phyloP scores from a whole-genome alignment of 768 basidiomycete genomes.

The Tricholoma saponaceum region DNA sequence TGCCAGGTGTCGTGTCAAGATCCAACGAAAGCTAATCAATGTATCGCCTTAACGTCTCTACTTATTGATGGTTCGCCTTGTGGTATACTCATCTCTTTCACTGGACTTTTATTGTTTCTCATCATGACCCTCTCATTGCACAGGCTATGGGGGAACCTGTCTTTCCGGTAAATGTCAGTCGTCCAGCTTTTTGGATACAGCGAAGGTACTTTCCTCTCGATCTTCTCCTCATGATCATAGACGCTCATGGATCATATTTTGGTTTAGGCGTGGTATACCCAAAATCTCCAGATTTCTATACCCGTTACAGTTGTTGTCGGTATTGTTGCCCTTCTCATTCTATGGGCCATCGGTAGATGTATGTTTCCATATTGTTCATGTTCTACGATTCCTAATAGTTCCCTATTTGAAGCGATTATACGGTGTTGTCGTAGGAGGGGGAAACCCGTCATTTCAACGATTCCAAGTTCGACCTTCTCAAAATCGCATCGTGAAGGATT shows the following conservation, averaged over 20 bases:
- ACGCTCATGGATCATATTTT: conserved; percentile 3
- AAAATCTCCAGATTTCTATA: conserved; percentile 76
- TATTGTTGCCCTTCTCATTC: conserved; percentile 52
- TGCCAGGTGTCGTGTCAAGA: conserved; percentile 83
- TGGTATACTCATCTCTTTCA: conserved; percentile 40
- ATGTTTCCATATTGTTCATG: conserved; percentile 15
- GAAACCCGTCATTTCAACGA: conserved; percentile 5
- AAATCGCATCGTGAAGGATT: conserved; percentile 15
- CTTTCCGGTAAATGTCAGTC: conserved; percentile 54
- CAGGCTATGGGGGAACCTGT: conserved; percentile 74
- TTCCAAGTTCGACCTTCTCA: conserved; percentile 8
- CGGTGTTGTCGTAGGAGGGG: conserved; percentile 28
- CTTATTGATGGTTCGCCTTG: conserved; percentile 84
- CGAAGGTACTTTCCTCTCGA: conserved; percentile 40
- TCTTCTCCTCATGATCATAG: conserved; percentile 7
- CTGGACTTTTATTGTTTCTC: conserved; percentile 2
- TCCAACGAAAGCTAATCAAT: conserved; percentile 55
- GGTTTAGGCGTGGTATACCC: conserved; percentile 65
- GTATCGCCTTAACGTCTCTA: conserved; percentile 64
- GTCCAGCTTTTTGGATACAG: conserved; percentile 54
- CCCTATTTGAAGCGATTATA: conserved; percentile 24
- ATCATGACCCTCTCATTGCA: conserved; percentile 7
- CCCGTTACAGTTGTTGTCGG: conserved; percentile 74
- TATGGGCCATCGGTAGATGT: conserved; percentile 49
- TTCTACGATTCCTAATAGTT: background rate